These are phyloP conservation scores for Pelargonium citronellum DNA, from an alignment of 441 rosid genomes.

Conservation along the genomic window DNA sequence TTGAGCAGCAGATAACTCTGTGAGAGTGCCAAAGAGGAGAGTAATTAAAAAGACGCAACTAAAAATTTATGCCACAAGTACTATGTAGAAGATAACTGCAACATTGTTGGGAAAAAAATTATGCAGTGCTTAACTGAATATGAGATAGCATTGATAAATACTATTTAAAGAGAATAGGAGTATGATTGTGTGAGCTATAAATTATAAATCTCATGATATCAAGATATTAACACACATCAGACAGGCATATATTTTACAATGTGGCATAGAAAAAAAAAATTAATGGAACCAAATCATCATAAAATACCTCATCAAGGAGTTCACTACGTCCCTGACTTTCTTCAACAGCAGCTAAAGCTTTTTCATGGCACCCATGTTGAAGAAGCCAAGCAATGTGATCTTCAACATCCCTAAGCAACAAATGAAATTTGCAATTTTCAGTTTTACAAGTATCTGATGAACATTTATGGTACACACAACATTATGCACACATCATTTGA, in stretches of 20 bases:
- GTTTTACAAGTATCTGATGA: not conserved
- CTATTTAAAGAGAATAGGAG: not conserved
- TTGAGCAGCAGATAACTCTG: not conserved
- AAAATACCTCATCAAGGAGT: slow-evolving; percentile 83
- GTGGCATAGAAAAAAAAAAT: not conserved
- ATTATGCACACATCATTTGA: not conserved
- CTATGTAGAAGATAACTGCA: not conserved
- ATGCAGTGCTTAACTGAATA: not conserved
- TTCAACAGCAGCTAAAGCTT: slow-evolving; percentile 97
- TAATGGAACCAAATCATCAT: not conserved
- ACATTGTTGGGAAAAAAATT: not conserved
- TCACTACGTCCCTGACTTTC: slow-evolving; percentile 90
- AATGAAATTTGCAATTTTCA: slow-evolving; percentile 1
- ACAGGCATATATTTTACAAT: not conserved
- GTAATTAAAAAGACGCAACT: not conserved
- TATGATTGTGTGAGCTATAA: not conserved
- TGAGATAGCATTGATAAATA: not conserved
- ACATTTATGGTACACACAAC: not conserved
- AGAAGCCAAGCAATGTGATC: slow-evolving; percentile 99
- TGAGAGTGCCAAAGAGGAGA: not conserved
- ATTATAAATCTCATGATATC: slow-evolving; percentile 1
- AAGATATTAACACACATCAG: not conserved
- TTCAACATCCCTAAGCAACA: slow-evolving; percentile 74
- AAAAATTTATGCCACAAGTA: not conserved
- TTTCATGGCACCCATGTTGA: slow-evolving; percentile 95